Evolutionary conservation across 2,329 filamentous ascomycete genomes (phyloP).

Genomic region (Diaporthe velutina): DNA sequence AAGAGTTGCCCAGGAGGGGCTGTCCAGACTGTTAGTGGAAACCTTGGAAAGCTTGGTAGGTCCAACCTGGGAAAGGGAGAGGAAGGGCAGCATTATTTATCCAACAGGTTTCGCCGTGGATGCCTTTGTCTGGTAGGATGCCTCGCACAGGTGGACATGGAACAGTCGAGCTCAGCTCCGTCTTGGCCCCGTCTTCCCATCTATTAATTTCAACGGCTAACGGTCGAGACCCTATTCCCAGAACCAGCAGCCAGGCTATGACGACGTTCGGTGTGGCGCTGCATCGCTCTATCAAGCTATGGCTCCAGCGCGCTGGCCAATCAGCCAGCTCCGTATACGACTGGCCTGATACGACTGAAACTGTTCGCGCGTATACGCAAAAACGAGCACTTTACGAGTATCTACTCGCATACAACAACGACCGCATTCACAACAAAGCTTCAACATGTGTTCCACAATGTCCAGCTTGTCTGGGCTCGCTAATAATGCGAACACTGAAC

Average conservation of each 20-base stretch:
- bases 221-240: conserved; percentile 2
- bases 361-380: conserved; percentile 7
- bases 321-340: not conserved
- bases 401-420: not conserved
- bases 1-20: not conserved
- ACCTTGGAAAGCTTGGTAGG: conserved; percentile 31
- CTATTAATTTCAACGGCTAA: not conserved
- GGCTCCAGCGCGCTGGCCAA: conserved; percentile 4
- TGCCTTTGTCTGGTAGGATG: not conserved
- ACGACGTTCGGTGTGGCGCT: conserved; percentile 21
- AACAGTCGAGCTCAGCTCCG: conserved; percentile 6
- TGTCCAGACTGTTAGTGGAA: conserved; percentile 12
- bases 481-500: not conserved
- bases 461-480: not conserved
- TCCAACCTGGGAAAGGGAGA: not conserved
- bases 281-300: conserved; percentile 2
- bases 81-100: not conserved
- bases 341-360: not conserved
- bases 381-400: not conserved
- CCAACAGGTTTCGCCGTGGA: not conserved
- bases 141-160: conserved; percentile 2
- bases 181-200: conserved; percentile 8
- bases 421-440: not conserved
- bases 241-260: not conserved
- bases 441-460: not conserved